Evolutionary conservation across 495 filamentous ascomycete species (phyloP).

Genomic region (Daldinia concentrica): DNA sequence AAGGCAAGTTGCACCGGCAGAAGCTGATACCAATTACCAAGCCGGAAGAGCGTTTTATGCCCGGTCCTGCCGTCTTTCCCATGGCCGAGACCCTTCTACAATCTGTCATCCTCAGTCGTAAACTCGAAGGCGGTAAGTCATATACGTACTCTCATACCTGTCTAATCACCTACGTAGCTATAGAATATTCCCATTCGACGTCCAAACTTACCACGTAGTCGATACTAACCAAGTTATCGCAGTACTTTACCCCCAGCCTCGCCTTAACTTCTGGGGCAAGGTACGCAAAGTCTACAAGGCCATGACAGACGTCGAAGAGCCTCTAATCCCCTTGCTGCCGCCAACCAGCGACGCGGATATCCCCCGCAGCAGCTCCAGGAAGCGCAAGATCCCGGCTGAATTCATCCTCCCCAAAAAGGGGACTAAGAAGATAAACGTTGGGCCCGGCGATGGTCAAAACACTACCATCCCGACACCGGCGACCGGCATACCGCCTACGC

Average conservation of each 20-base stretch:
- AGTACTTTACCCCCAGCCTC: conserved; percentile 22
- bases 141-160: too few relatives aligned
- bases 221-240: conserved; percentile 6
- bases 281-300: conserved; percentile 8
- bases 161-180: too few relatives aligned
- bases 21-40: conserved; percentile 20
- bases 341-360: conserved; percentile 9
- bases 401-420: conserved; percentile 17
- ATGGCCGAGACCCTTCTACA: conserved; percentile 46
- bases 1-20: too few relatives aligned
- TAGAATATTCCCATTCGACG: too few relatives aligned
- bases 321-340: conserved; percentile 36
- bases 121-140: conserved; percentile 38
- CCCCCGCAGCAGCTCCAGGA: conserved; percentile 42
- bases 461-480: not conserved
- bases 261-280: conserved; percentile 2
- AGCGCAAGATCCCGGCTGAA: conserved; percentile 44
- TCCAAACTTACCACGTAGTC: too few relatives aligned
- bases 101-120: conserved; percentile 29
- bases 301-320: not conserved
- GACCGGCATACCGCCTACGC: not conserved
- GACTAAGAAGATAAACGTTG: not conserved
- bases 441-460: not conserved
- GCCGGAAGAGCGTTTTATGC: conserved; percentile 23
- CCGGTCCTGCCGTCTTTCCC: conserved; percentile 45